Base-by-base conservation (phyloP, 257 asterid genomes). In the Ajuga chamaepitys region DNA sequence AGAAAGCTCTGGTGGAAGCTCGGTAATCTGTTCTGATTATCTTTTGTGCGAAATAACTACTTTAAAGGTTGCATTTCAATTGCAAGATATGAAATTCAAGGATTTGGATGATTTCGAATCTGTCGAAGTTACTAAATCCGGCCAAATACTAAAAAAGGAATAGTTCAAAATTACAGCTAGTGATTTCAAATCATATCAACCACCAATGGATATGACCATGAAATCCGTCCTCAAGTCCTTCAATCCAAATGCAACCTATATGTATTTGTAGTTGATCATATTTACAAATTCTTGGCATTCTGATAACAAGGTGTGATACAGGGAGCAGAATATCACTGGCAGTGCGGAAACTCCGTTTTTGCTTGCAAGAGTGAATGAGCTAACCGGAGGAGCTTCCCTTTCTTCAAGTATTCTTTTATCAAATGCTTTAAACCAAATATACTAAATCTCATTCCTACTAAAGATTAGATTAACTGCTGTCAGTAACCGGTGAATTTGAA, bases 361-460 rank as follows among this genome's bases (percentile, higher is more conserved):
- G 77, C 98, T 92, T 66, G 83, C 88, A 62, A 80, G 92, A 72
- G 97, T 93, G 59, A 89, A 79, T 51, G 90, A 93, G 82, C 87
- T 87, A 50, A 93, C 99, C 13, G 92, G 88, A n/a, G 99, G 97
- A 77, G 83, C 88, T 53, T 93, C 99, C 69, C 95, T 93, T 70
- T 77, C 85, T 67, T 85, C 99, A 51, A 93, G 96, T 93, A 89
- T 93, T 79, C 97, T 79, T 74, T 74, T 21, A n/a, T 54, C 48
- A 40, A 69, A 48, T 65, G 69, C 37, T 52, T 48, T 7, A 59
- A 16, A 37, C 41, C 55, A 64, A 50, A 64, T 38, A n/a, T 24
- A 24, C 55, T 18, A 17, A 32, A 42, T 61, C 17, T 12, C 21
- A 32, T 50, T 11, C 51, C 46, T 30, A 40, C 16, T 47, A 5